Conservation (phyloP, 2,329 filamentous ascomycete genomes). For the Truncatella angustata region DNA sequence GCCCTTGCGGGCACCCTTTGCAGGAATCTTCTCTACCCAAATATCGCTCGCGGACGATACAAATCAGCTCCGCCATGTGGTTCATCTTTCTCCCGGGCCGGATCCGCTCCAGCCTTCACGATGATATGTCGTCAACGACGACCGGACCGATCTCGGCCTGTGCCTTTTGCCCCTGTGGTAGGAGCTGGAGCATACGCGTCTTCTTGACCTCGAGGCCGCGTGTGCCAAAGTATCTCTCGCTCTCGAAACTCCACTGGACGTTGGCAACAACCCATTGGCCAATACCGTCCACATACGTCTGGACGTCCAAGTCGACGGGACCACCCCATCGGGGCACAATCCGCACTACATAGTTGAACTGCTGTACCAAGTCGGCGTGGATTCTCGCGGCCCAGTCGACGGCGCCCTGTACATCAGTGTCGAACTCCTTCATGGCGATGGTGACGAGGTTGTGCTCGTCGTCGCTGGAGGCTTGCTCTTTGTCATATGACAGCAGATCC, state of each 20-base stretch:
- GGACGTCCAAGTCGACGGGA: constrained; percentile 16
- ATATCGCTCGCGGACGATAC: background rate
- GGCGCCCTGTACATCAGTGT: constrained; percentile 12
- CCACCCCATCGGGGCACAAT: constrained; percentile 14
- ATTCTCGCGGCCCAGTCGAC: constrained; percentile 10
- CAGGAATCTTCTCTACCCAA: constrained; percentile 4
- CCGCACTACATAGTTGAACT: constrained; percentile 15
- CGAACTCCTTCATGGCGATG: constrained; percentile 20
- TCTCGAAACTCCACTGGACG: constrained; percentile 24
- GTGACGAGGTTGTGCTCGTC: constrained; percentile 30
- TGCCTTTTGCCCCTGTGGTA: constrained; percentile 8
- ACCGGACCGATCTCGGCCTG: constrained; percentile 16
- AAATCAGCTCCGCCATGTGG: background rate
- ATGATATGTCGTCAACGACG: constrained; percentile 3
- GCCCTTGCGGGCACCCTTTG: constrained; percentile 2
- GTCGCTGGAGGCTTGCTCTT: constrained; percentile 23
- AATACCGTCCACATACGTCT: constrained; percentile 16
- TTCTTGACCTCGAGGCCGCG: constrained; percentile 15
- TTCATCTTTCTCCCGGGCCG: background rate
- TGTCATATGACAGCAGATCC: constrained; percentile 29
- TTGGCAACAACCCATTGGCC: constrained; percentile 21
- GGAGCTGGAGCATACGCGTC: constrained; percentile 10
- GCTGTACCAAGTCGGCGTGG: constrained; percentile 4
- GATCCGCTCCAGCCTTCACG: background rate
- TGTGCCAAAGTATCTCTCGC: constrained; percentile 20